A percentile compares a stretch with the other conserved stretches of the same genome.
Conservation (phyloP, 73 alveolate species). For the Durusdinium trenchii region DNA sequence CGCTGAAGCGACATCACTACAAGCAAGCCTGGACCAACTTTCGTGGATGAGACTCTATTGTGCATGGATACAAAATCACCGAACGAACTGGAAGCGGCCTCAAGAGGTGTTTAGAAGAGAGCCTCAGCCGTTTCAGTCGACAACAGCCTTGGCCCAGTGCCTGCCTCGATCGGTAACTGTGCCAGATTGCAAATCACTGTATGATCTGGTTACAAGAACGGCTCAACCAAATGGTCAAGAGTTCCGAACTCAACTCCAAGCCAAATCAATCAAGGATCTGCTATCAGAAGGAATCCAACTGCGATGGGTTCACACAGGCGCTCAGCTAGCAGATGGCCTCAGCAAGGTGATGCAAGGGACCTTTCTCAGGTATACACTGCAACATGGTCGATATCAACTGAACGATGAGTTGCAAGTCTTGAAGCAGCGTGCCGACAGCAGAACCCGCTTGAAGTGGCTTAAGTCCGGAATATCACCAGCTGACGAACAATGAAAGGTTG, state of each 20-base stretch:
- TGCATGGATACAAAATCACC: neutral
- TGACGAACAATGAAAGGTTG: too few species aligned
- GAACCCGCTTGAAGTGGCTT: neutral
- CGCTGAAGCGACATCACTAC: conserved; percentile 7
- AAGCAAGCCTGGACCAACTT: conserved; percentile 23
- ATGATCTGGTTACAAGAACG: neutral
- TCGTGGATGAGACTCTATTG: conserved; percentile 1
- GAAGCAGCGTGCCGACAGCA: neutral
- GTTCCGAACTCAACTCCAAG: neutral
- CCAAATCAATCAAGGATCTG: conserved; percentile 1
- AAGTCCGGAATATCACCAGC: too few species aligned
- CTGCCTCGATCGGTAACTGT: neutral
- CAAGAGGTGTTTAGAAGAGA: neutral
- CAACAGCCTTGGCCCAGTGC: neutral
- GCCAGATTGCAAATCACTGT: neutral
- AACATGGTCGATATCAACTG: neutral
- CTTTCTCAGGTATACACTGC: neutral
- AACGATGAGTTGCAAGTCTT: neutral
- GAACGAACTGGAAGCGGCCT: neutral
- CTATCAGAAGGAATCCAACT: neutral
- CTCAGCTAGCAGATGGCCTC: conserved; percentile 44
- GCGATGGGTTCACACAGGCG: conserved; percentile 48
- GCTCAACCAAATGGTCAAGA: neutral
- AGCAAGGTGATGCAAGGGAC: conserved; percentile 24
- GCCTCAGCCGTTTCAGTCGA: neutral